These are phyloP conservation scores for Kuraishia hungarica DNA, from an alignment of 805 yeast species.

Conservation along the genomic window DNA sequence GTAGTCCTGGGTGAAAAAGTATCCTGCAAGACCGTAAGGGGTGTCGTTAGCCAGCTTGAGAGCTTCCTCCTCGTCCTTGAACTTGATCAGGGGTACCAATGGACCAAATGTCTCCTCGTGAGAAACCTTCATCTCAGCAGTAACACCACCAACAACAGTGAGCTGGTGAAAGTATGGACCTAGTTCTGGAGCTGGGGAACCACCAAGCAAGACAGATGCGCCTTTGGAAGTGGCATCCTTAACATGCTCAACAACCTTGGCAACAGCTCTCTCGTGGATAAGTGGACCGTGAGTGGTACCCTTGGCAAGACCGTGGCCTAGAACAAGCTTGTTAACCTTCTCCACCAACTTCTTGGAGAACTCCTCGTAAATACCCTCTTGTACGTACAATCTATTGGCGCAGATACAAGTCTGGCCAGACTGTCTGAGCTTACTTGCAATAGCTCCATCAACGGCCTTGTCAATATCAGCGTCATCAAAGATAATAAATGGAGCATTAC, in stretches of 20 bases:
- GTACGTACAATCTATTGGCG: slow-evolving; percentile 66
- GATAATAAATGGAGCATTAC: slow-evolving; percentile 73
- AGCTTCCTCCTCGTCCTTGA: slow-evolving; percentile 57
- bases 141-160: slow-evolving; percentile 57
- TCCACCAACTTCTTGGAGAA: slow-evolving; percentile 42
- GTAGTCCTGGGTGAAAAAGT: slow-evolving; percentile 54
- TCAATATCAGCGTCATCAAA: slow-evolving; percentile 68
- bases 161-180: slow-evolving; percentile 63
- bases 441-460: slow-evolving; percentile 56
- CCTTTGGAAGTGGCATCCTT: slow-evolving; percentile 60
- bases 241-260: slow-evolving; percentile 53
- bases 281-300: slow-evolving; percentile 72
- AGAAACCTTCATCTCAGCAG: slow-evolving; percentile 45
- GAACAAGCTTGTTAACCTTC: slow-evolving; percentile 30
- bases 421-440: slow-evolving; percentile 63
- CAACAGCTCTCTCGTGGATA: slow-evolving; percentile 53
- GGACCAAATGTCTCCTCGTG: slow-evolving; percentile 83
- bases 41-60: slow-evolving; percentile 53
- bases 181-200: slow-evolving; percentile 39
- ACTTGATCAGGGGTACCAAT: slow-evolving; percentile 60
- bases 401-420: slow-evolving; percentile 81
- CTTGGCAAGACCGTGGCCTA: slow-evolving; percentile 56
- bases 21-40: slow-evolving; percentile 72
- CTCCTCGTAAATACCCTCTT: slow-evolving; percentile 53
- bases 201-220: slow-evolving; percentile 59